A percentile compares a stretch with the other conserved stretches of the same genome.
These are phyloP conservation scores for Magnaporthales sp. DNA, from an alignment of 2,329 filamentous ascomycete genomes.

Conservation along the genomic window DNA sequence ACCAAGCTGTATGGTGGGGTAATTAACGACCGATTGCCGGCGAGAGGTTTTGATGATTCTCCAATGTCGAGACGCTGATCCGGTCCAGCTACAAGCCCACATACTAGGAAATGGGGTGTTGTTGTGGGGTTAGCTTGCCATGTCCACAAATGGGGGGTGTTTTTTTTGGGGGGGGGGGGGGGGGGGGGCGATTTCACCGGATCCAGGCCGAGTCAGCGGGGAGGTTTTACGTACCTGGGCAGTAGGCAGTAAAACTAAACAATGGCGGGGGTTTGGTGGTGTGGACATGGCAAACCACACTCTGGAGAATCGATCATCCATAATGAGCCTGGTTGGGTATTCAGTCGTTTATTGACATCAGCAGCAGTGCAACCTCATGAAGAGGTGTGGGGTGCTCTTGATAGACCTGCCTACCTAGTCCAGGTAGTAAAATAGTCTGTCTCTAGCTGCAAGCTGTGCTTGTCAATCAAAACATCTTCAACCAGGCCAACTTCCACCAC, in stretches of 20 bases:
- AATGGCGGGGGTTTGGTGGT: background rate
- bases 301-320: background rate
- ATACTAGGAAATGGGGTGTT: background rate
- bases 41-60: background rate
- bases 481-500: background rate
- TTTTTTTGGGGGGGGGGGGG: too few species aligned
- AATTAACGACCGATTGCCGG: background rate
- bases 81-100: background rate
- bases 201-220: background rate
- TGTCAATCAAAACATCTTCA: background rate
- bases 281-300: background rate
- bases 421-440: too few species aligned
- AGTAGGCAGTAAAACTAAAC: too few species aligned
- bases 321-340: background rate
- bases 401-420: too few species aligned
- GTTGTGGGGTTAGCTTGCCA: background rate
- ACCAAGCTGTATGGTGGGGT: background rate
- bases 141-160: background rate
- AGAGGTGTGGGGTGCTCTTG: background rate
- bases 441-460: background rate
- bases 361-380: background rate
- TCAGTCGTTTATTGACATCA: background rate
- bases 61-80: background rate
- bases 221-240: background rate
- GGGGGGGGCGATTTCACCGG: background rate